These are phyloP conservation scores for Spatholobus suberectus DNA, from an alignment of 306 rosid genomes.

Conservation along the genomic window DNA sequence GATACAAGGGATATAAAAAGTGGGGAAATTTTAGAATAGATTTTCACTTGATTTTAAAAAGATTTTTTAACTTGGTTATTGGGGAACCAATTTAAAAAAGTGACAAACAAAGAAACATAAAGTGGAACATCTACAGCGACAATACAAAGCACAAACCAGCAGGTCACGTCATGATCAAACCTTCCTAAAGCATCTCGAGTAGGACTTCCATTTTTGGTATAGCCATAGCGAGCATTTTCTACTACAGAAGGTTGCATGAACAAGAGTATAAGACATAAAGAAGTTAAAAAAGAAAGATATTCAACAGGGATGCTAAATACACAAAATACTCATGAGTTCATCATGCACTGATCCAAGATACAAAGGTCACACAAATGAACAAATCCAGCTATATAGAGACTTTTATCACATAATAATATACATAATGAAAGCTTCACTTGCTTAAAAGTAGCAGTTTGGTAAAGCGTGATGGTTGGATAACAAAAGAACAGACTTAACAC, in stretches of 20 bases:
- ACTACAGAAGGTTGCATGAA: conserved; percentile 78
- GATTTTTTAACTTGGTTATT: no score
- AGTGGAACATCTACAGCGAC: conserved; percentile 16
- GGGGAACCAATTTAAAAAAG: no score
- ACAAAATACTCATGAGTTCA: neutral
- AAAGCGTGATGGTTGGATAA: no score
- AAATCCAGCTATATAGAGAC: neutral
- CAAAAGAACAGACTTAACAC: no score
- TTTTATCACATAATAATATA: neutral
- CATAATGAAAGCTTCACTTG: conserved; percentile 56
- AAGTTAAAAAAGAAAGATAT: conserved; percentile 15
- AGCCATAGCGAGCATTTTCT: conserved; percentile 89
- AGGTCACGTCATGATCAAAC: conserved; percentile 44
- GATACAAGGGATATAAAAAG: no score
- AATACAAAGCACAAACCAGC: conserved; percentile 26
- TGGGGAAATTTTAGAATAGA: no score
- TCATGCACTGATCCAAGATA: neutral
- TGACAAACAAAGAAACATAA: conserved; percentile 36
- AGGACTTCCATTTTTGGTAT: conserved; percentile 96
- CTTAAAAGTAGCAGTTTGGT: conserved; percentile 96
- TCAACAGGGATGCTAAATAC: conserved; percentile 5
- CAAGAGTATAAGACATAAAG: conserved; percentile 16
- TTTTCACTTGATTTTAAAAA: no score
- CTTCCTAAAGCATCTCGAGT: conserved; percentile 87
- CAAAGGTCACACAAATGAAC: neutral